A percentile compares a stretch with the other conserved stretches of the same genome.
phyloP scores from a whole-genome alignment of 345 rosid genomes.

The Aquilaria malaccensis region DNA sequence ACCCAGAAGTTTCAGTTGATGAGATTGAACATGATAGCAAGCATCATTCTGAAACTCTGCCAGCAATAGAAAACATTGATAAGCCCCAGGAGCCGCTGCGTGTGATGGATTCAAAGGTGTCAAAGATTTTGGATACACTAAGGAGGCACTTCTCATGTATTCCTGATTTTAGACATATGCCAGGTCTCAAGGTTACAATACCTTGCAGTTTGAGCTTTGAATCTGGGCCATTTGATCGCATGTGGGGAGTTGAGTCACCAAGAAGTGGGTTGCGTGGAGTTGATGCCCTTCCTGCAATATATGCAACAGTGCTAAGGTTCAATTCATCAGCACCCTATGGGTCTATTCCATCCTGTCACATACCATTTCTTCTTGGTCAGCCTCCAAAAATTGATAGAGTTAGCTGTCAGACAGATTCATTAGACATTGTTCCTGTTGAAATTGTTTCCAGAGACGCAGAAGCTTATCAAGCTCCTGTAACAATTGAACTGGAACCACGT shows the following conservation, averaged over 20 bases:
- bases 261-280: slow-evolving; percentile 34
- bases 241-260: slow-evolving; percentile 40
- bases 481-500: slow-evolving; percentile 64
- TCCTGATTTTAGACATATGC: slow-evolving; percentile 80
- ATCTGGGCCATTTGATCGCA: slow-evolving; percentile 53
- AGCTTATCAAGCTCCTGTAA: slow-evolving; percentile 52
- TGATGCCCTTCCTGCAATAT: slow-evolving; percentile 65
- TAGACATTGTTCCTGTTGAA: slow-evolving; percentile 40
- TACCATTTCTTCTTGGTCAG: slow-evolving; percentile 89
- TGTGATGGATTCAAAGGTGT: slow-evolving; percentile 81
- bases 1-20: slow-evolving; percentile 36
- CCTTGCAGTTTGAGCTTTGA: slow-evolving; percentile 71
- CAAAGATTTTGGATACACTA: slow-evolving; percentile 51
- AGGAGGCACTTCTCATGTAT: slow-evolving; percentile 80
- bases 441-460: slow-evolving; percentile 40
- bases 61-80: slow-evolving; percentile 35
- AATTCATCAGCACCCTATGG: slow-evolving; percentile 87
- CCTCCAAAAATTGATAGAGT: slow-evolving; percentile 28
- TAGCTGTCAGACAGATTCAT: slow-evolving; percentile 27
- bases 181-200: slow-evolving; percentile 69
- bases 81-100: slow-evolving; percentile 50
- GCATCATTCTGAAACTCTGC: slow-evolving; percentile 27
- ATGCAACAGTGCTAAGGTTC: slow-evolving; percentile 81
- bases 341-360: slow-evolving; percentile 58
- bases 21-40: slow-evolving; percentile 33